Base-by-base conservation (phyloP, 352 stramenopile genomes). In the Albugo candida region DNA sequence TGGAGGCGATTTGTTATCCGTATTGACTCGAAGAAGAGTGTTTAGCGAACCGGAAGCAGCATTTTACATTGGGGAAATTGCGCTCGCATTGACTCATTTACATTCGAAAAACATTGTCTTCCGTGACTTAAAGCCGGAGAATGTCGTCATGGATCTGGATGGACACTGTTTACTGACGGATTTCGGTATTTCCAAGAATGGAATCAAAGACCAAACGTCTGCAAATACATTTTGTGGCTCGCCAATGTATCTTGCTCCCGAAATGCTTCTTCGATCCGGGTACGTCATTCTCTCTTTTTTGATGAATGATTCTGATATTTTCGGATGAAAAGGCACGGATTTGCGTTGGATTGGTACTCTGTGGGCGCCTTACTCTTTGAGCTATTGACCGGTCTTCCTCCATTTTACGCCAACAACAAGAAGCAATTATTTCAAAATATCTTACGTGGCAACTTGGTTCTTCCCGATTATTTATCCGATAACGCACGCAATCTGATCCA, bases 371-470 rank as follows among this genome's bases (percentile, higher is more conserved):
- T 89, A 38, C 54, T 83, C 13, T 86, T 85, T 53, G 76, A 89
- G 60, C 41, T 89, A 41, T 59, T 89, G 12, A 89, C 76, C n/a
- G 73, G 76, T 20, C 60, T 86, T 5, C 73, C 76, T n/a, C 76
- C 76, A 35, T 89, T 85, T 54, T 89, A 86, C 63, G 84, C 72
- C 51, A 87, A 87, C 58, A 73, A 87, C 56, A 85, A 87, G 66
- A 87, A 91, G 50, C 74, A 87, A 51, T 55, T 91, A 13, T 91
- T 91, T 58, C 77, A 91, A 65, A 91, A 91, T 58, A 91, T 91
- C 52, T 55, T 91, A 2, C 77, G 73, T 46, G 74, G 77, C 10
- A 69, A 91, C 50, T 38, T 91, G 24, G 72, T 79, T 18, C 82
- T 91, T 38, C 74, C 77, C 0, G 70, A 85, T 46, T 83, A 85